These are phyloP conservation scores for Daldinia sp. DNA, from an alignment of 2,329 filamentous ascomycete genomes.

Conservation along the genomic window DNA sequence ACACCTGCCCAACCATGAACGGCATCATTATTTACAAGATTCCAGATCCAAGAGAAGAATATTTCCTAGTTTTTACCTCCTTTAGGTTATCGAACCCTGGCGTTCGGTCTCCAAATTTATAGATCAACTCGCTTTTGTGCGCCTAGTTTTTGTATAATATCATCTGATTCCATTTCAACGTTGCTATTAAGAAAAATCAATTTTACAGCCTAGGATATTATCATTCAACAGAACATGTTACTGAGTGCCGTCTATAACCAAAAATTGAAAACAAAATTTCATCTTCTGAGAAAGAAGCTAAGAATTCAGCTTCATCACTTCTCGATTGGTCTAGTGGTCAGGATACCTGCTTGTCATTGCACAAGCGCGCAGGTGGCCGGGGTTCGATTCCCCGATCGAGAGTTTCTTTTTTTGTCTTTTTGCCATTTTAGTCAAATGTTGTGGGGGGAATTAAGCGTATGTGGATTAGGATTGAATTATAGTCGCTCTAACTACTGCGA, in stretches of 20 bases:
- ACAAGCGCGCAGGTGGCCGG: constrained; percentile 49
- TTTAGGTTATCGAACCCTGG: background rate
- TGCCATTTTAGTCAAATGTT: background rate
- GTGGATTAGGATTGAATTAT: background rate
- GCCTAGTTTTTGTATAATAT: background rate
- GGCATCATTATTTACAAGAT: background rate
- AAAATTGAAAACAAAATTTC: background rate
- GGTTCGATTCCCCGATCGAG: constrained; percentile 55
- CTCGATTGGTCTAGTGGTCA: constrained; percentile 45
- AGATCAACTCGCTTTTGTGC: background rate
- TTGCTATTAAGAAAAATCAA: background rate
- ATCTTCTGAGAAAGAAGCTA: background rate
- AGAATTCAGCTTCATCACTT: constrained; percentile 1
- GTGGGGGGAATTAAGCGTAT: background rate
- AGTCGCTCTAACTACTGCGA: background rate
- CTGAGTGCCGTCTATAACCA: background rate
- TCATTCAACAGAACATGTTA: background rate
- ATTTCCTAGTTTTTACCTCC: too few species aligned
- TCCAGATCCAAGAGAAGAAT: background rate
- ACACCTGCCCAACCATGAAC: background rate
- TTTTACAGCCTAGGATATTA: background rate
- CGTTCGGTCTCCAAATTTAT: background rate
- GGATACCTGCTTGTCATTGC: constrained; percentile 44
- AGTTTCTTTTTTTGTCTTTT: constrained; percentile 34
- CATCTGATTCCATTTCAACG: background rate